Evolutionary conservation across 1,139 yeast genomes (phyloP).

Genomic region (Taphrina communis): DNA sequence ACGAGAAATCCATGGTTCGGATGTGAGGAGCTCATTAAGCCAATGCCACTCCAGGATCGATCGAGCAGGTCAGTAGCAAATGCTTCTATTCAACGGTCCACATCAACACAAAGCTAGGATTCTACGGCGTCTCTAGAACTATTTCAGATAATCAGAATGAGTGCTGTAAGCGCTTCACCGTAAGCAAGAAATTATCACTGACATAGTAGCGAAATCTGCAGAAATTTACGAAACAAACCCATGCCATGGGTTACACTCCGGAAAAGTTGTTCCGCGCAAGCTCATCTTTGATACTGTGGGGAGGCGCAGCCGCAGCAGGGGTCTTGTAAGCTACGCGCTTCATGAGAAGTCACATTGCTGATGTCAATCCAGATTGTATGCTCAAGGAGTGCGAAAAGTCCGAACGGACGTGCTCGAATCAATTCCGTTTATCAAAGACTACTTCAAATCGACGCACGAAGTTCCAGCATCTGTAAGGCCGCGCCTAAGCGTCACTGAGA

Average conservation of each 20-base stretch:
- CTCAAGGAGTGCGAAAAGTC: constrained; percentile 37
- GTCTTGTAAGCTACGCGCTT: constrained; percentile 12
- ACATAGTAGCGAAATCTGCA: constrained; percentile 29
- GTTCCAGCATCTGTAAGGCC: constrained; percentile 37
- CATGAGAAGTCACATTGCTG: not conserved
- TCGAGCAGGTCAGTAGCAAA: not conserved
- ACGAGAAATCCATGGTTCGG: not conserved
- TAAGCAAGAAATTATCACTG: not conserved
- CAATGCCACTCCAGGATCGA: not conserved
- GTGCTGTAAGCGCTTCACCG: not conserved
- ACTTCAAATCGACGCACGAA: constrained; percentile 40
- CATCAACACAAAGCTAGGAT: too few species aligned
- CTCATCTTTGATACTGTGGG: constrained; percentile 38
- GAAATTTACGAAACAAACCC: constrained; percentile 35
- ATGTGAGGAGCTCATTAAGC: not conserved
- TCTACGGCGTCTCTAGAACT: too few species aligned
- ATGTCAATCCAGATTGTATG: constrained; percentile 19
- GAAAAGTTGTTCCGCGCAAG: constrained; percentile 32
- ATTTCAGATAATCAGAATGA: not conserved
- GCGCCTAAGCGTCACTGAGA: not conserved
- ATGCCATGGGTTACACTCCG: constrained; percentile 38
- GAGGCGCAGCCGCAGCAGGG: constrained; percentile 39
- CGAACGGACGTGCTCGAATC: constrained; percentile 37
- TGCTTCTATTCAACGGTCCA: not conserved
- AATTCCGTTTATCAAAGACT: constrained; percentile 37